phyloP scores from a whole-genome alignment of 306 rosid species.

The Cicer yamashitae region DNA sequence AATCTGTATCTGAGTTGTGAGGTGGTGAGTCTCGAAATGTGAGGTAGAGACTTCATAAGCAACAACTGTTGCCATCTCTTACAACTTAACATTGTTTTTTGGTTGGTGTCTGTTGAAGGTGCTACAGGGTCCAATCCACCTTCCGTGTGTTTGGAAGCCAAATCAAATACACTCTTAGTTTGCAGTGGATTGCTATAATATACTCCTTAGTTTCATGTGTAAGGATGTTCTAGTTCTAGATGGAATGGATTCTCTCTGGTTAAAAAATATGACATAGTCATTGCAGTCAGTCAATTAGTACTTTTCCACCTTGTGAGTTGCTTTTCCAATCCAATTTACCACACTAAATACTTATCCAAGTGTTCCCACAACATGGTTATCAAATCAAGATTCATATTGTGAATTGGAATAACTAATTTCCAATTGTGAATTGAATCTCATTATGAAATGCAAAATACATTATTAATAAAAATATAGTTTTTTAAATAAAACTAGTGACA shows the following conservation, averaged over 20 bases:
- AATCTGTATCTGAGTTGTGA: background rate
- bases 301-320: background rate
- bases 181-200: background rate
- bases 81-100: constrained; percentile 2
- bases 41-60: constrained; percentile 1
- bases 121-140: background rate
- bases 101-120: too few species aligned
- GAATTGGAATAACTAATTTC: too few species aligned
- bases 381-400: too few species aligned
- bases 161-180: background rate
- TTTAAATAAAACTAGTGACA: too few species aligned
- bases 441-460: too few species aligned
- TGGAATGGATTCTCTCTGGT: background rate
- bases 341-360: background rate
- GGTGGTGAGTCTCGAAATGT: background rate
- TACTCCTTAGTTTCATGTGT: background rate
- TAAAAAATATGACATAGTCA: background rate
- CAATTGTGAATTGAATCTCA: too few species aligned
- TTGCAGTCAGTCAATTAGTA: background rate
- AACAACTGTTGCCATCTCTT: constrained; percentile 11
- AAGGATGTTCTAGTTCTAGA: constrained; percentile 2
- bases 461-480: too few species aligned
- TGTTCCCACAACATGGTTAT: too few species aligned
- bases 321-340: background rate
- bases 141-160: background rate